A percentile compares a stretch with the other conserved stretches of the same genome.
phyloP scores from a whole-genome alignment of 768 basidiomycete species.

The Heimioporus sp. region DNA sequence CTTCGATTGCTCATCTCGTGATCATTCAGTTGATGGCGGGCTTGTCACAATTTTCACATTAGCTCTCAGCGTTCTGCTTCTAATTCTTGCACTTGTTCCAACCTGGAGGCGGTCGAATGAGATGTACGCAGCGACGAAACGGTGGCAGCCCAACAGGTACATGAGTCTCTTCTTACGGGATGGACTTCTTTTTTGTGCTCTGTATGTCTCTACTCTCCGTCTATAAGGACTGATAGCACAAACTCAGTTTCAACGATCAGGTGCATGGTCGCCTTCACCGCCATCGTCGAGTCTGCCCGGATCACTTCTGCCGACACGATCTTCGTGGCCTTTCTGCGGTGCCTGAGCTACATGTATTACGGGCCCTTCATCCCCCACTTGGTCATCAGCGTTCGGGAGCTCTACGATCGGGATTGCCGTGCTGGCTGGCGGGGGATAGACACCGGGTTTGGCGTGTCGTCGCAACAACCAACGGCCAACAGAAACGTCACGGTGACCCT shows the following conservation, averaged over 20 bases:
- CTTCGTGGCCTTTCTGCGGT: neutral
- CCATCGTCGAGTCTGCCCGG: neutral
- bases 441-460: conserved; percentile 1
- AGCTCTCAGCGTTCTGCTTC: neutral
- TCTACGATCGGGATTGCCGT: neutral
- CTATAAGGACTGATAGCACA: neutral
- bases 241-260: neutral
- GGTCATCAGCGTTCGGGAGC: conserved; percentile 7
- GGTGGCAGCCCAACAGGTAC: conserved; percentile 8
- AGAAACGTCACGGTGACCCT: neutral
- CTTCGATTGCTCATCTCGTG: neutral
- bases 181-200: conserved; percentile 3
- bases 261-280: neutral
- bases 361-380: conserved; percentile 3
- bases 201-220: neutral
- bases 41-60: neutral
- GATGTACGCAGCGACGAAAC: conserved; percentile 2
- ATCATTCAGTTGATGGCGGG: neutral
- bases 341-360: neutral
- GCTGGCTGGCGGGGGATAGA: neutral
- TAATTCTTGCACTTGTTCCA: neutral
- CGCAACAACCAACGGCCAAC: neutral
- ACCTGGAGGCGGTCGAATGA: neutral
- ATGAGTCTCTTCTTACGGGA: conserved; percentile 1
- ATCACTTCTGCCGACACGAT: neutral